Percentiles rank a stretch among this genome's conserved stretches.
Conservation (phyloP, 768 basidiomycete species). For the Plicaturopsis crispa region DNA sequence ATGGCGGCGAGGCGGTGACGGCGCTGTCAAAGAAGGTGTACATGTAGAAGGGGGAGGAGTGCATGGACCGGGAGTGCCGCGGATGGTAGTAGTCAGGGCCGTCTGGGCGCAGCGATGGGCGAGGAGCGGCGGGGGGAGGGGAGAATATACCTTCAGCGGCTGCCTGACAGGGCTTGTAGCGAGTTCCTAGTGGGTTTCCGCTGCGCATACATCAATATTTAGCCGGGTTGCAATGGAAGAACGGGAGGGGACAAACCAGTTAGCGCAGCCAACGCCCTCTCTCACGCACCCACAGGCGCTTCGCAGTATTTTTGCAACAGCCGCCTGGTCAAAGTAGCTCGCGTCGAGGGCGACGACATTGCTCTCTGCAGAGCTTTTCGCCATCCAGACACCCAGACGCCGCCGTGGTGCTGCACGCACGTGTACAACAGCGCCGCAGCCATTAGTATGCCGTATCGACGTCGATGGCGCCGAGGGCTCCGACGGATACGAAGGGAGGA, state of each 20-base stretch:
- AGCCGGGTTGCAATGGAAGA: not conserved
- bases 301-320: constrained; percentile 40
- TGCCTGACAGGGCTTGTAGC: constrained; percentile 52
- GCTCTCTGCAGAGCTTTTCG: constrained; percentile 37
- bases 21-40: constrained; percentile 43
- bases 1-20: constrained; percentile 29
- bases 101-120: constrained; percentile 26
- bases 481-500: constrained; percentile 26
- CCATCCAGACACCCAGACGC: constrained; percentile 49
- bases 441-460: constrained; percentile 31
- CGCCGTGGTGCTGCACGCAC: constrained; percentile 44
- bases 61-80: constrained; percentile 7
- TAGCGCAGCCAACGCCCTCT: constrained; percentile 61
- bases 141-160: constrained; percentile 39
- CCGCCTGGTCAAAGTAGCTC: constrained; percentile 46
- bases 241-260: constrained; percentile 31
- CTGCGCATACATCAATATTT: constrained; percentile 22
- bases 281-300: constrained; percentile 60
- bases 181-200: constrained; percentile 58
- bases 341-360: constrained; percentile 52
- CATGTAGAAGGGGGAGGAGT: constrained; percentile 18
- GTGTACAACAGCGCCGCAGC: constrained; percentile 61
- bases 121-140: constrained; percentile 12
- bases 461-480: constrained; percentile 16
- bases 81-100: constrained; percentile 36